A percentile compares a stretch with the other conserved stretches of the same genome.
These are phyloP conservation scores for Didymella arachidicola DNA, from an alignment of 2,329 filamentous ascomycete species.

Conservation along the genomic window DNA sequence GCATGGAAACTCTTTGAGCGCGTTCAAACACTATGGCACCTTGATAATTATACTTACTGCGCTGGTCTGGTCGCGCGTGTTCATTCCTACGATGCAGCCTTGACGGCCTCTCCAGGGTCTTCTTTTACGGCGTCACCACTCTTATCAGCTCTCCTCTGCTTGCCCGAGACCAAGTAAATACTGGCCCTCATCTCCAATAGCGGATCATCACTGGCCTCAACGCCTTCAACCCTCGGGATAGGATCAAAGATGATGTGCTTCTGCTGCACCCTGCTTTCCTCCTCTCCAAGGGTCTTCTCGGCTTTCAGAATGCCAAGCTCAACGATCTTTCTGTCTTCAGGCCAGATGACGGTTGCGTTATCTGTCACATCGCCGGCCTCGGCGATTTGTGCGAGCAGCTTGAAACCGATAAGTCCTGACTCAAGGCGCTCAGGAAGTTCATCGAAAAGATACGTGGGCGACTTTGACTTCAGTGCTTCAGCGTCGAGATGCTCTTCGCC, in stretches of 20 bases:
- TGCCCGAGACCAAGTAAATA: conserved; percentile 64
- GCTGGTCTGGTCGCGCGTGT: not conserved
- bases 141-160: conserved; percentile 58
- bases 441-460: conserved; percentile 58
- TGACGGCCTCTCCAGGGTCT: conserved; percentile 1
- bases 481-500: conserved; percentile 53
- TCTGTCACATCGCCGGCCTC: conserved; percentile 58
- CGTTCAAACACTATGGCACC: too few relatives aligned
- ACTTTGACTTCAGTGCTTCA: conserved; percentile 50
- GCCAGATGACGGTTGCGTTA: conserved; percentile 62
- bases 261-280: conserved; percentile 55
- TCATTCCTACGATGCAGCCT: not conserved
- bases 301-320: conserved; percentile 61
- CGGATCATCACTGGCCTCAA: conserved; percentile 63
- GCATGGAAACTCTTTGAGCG: too few relatives aligned
- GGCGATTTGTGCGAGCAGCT: conserved; percentile 60
- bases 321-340: conserved; percentile 59
- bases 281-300: conserved; percentile 51
- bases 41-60: not conserved
- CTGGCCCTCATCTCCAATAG: conserved; percentile 64
- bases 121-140: conserved; percentile 14
- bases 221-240: conserved; percentile 62
- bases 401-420: conserved; percentile 54
- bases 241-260: conserved; percentile 66
- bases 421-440: conserved; percentile 54